phyloP scores from a whole-genome alignment of 345 rosid species.

The Populus ilicifolia region DNA sequence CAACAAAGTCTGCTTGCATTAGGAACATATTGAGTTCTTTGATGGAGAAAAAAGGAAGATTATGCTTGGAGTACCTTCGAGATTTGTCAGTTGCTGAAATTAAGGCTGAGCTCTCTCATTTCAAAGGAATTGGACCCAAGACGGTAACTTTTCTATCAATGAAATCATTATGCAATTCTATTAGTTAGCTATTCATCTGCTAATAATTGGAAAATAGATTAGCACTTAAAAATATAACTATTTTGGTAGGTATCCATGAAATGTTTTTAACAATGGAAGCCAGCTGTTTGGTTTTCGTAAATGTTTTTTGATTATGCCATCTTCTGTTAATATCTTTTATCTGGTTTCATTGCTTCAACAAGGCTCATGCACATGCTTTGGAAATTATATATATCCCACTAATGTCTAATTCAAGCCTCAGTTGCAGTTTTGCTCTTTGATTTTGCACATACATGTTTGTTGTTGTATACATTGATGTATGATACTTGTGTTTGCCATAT shows the following conservation, averaged over 20 bases:
- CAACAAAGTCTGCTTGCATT: constrained; percentile 69
- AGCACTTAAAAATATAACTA: too few relatives aligned
- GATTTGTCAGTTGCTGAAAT: constrained; percentile 57
- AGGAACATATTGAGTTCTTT: constrained; percentile 59
- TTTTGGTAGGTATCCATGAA: too few relatives aligned
- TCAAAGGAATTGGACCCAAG: constrained; percentile 80
- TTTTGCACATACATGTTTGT: neutral
- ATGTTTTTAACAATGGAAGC: too few relatives aligned
- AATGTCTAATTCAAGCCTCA: neutral
- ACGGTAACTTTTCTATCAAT: constrained; percentile 41
- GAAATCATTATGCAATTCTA: neutral
- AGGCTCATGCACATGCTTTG: neutral
- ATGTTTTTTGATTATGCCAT: too few relatives aligned
- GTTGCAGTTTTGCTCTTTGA: neutral
- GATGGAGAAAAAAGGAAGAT: constrained; percentile 52
- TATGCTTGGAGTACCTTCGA: constrained; percentile 77
- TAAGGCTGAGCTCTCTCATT: constrained; percentile 73
- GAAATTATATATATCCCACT: neutral
- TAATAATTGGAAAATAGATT: too few relatives aligned
- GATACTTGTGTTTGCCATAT: neutral
- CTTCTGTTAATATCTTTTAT: too few relatives aligned
- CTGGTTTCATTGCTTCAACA: neutral
- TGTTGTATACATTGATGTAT: neutral
- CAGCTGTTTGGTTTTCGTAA: too few relatives aligned
- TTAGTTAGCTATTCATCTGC: neutral